Evolutionary conservation across 345 rosid genomes (phyloP).

Genomic region (Populus alba): DNA sequence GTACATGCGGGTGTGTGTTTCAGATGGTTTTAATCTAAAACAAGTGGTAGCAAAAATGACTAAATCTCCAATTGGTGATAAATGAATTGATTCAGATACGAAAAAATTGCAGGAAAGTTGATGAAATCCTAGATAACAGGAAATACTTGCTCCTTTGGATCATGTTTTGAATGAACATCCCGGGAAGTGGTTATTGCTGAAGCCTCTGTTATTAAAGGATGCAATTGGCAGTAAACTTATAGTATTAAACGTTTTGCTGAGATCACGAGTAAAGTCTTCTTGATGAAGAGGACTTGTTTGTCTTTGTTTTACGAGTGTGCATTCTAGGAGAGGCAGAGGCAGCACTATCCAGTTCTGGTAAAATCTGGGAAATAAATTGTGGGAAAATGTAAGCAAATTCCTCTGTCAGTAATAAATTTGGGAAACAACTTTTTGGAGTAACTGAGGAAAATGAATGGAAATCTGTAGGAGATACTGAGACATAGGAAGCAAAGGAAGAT

Average conservation of each 20-base stretch:
- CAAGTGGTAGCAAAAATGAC: no score
- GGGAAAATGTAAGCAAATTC: conserved; percentile 8
- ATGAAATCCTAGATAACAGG: neutral
- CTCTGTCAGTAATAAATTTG: conserved; percentile 9
- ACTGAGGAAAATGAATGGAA: neutral
- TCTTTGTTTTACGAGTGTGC: conserved; percentile 25
- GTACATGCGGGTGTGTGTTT: no score
- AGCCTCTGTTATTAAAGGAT: neutral
- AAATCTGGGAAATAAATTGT: neutral
- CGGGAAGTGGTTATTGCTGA: neutral
- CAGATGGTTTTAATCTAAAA: no score
- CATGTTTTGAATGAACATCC: neutral
- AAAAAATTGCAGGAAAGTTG: neutral
- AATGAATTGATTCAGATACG: no score
- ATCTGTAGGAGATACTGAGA: neutral
- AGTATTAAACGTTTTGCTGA: neutral
- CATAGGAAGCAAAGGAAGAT: neutral
- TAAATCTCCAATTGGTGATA: no score
- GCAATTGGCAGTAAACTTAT: conserved; percentile 17
- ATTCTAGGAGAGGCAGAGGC: conserved; percentile 15
- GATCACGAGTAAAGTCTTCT: conserved; percentile 11
- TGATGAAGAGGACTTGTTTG: conserved; percentile 9
- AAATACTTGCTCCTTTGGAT: conserved; percentile 11
- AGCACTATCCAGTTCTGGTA: neutral
- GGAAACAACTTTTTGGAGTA: neutral